Percentiles rank a stretch among this genome's conserved stretches.
These are phyloP conservation scores for Zopfia rhizophila DNA, from an alignment of 2,329 filamentous ascomycete genomes.

Conservation along the genomic window DNA sequence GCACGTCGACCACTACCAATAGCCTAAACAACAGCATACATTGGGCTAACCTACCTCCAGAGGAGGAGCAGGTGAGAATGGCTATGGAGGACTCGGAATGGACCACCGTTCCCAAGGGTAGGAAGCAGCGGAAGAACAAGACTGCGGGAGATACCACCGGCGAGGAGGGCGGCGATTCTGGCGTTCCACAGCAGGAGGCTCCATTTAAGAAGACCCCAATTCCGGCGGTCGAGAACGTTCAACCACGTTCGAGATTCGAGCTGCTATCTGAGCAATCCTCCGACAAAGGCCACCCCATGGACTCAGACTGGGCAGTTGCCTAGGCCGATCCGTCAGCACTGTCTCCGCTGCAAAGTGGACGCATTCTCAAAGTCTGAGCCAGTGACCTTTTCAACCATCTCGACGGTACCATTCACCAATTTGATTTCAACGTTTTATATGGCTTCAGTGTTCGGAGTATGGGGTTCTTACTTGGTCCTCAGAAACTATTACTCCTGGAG, in stretches of 20 bases:
- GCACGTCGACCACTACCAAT: slow-evolving; percentile 52
- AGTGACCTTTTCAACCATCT: no score
- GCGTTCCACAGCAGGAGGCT: slow-evolving; percentile 24
- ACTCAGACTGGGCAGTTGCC: slow-evolving; percentile 55
- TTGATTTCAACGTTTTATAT: slow-evolving; percentile 2
- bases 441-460: slow-evolving; percentile 9
- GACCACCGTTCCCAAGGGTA: slow-evolving; percentile 67
- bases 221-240: slow-evolving; percentile 39
- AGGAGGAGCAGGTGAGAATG: slow-evolving; percentile 69
- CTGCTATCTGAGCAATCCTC: slow-evolving; percentile 40
- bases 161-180: slow-evolving; percentile 51
- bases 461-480: no score
- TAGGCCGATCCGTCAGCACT: no score
- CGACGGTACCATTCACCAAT: background rate
- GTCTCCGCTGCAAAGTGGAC: no score
- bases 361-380: no score
- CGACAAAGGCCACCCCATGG: slow-evolving; percentile 42
- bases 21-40: slow-evolving; percentile 47
- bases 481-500: no score
- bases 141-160: slow-evolving; percentile 53
- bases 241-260: slow-evolving; percentile 42
- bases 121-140: slow-evolving; percentile 67
- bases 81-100: slow-evolving; percentile 65
- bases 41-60: slow-evolving; percentile 64
- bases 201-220: slow-evolving; percentile 34